Base-by-base conservation (phyloP, 352 stramenopile genomes). In the Phytopythium cucurbitacearum region DNA sequence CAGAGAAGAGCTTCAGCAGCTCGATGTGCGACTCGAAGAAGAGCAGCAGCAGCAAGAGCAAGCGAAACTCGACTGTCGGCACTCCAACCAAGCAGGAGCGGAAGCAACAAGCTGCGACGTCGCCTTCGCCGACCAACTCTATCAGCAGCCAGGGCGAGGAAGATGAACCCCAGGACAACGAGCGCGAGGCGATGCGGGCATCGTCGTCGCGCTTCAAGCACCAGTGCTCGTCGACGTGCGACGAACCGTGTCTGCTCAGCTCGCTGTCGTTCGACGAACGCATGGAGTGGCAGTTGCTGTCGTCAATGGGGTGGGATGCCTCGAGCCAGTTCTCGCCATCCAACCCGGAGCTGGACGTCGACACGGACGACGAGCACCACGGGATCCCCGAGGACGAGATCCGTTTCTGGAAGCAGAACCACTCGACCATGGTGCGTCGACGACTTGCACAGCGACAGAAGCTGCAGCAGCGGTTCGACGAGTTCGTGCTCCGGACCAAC, bases 301-400 rank as follows among this genome's bases (percentile, higher is more conserved):
- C 80, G 28, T 84, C 82, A 10, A 94, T 94, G 84, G 84, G 84
- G 28, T 94, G 84, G 84, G 79, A 85, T 59, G 74, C 69, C 32
- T 76, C 67, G 4, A 76, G 76, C 52, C 76, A 80, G 56, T 82
- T 82, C 47, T 69, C 64, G 13, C 72, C 74, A 32, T 84, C 78
- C 9, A 69, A 85, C 15, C 83, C 73, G 3, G 80, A 91, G 44
- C 69, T 85, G 33, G 80, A 92, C 50, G 76, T 73, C 13, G 78
- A 89, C 48, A 85, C 74, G 43, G 81, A 92, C 51, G 82, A 91
- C 42, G 80, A 89, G 41, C 80, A 91, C 40, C 68, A 88, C 33
- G 78, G 80, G 34, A 94, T 94, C 49, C 80, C 84, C 0, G 80
- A 92, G 66, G 78, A 89, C 51, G 84, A 94, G 52, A 91, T 94